phyloP scores from a whole-genome alignment of 2,329 filamentous ascomycete species.

The Curvularia hawaiiensis region DNA sequence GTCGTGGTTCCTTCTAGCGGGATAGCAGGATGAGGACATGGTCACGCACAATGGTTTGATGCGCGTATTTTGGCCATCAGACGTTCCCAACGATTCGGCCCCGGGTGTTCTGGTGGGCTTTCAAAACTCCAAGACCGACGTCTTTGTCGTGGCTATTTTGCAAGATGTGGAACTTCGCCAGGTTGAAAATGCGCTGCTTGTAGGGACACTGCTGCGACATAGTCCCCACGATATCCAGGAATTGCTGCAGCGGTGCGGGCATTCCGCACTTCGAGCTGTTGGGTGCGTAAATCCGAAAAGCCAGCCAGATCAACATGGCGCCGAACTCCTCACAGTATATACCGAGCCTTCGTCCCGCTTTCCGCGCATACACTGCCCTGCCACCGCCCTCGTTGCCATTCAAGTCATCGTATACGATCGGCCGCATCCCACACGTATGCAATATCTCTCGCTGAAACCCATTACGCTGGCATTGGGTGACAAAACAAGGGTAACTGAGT shows the following conservation, averaged over 20 bases:
- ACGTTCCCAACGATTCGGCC: slow-evolving; percentile 73
- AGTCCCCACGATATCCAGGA: slow-evolving; percentile 78
- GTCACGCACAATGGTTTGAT: slow-evolving; percentile 80
- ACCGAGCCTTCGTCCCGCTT: slow-evolving; percentile 56
- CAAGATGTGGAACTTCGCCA: slow-evolving; percentile 76
- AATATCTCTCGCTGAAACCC: slow-evolving; percentile 90
- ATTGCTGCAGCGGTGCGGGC: slow-evolving; percentile 84
- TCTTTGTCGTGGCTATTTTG: slow-evolving; percentile 87
- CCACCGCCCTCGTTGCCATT: slow-evolving; percentile 70
- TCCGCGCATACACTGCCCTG: slow-evolving; percentile 74
- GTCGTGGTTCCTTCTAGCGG: slow-evolving; percentile 87
- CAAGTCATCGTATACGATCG: slow-evolving; percentile 91
- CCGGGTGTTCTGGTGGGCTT: slow-evolving; percentile 92
- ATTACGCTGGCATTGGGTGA: slow-evolving; percentile 81
- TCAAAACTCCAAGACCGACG: slow-evolving; percentile 88
- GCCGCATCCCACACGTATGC: slow-evolving; percentile 85
- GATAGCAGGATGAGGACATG: slow-evolving; percentile 64
- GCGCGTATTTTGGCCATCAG: slow-evolving; percentile 98
- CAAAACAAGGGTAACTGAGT: slow-evolving; percentile 57
- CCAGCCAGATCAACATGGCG: slow-evolving; percentile 61
- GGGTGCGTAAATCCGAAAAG: slow-evolving; percentile 74
- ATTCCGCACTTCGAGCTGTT: slow-evolving; percentile 81
- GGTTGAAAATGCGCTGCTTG: slow-evolving; percentile 86
- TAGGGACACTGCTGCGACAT: slow-evolving; percentile 81
- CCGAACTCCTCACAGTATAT: slow-evolving; percentile 70